phyloP scores from a whole-genome alignment of 768 basidiomycete species.

The Lenzites betulinus region DNA sequence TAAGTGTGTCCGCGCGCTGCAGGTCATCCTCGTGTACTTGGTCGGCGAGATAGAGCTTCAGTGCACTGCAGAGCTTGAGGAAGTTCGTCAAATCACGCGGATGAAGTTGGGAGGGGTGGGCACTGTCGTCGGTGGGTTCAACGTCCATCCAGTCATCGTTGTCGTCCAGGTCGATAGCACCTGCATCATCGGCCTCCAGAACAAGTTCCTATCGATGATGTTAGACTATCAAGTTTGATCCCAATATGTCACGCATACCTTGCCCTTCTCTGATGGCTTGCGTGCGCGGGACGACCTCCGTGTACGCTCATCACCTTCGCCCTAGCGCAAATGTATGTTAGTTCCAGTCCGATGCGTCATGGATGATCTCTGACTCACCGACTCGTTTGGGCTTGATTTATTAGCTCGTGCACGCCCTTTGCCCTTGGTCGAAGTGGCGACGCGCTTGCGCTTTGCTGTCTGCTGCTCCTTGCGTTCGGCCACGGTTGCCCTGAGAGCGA shows the following conservation, averaged over 20 bases:
- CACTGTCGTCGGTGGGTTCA: background rate
- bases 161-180: background rate
- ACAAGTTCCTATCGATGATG: constrained; percentile 4
- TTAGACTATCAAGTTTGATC: background rate
- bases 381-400: too few species aligned
- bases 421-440: background rate
- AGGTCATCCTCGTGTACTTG: background rate
- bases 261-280: background rate
- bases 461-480: background rate
- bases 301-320: background rate
- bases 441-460: background rate
- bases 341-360: too few species aligned
- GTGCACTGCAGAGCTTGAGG: constrained; percentile 10
- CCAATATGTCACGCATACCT: background rate
- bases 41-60: constrained; percentile 12
- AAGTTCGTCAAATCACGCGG: constrained; percentile 8
- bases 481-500: background rate
- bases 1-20: constrained; percentile 15
- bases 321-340: too few species aligned
- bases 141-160: background rate
- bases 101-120: background rate
- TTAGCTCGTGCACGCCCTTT: background rate
- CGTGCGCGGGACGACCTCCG: background rate
- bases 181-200: constrained; percentile 5
- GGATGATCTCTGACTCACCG: too few species aligned